Base-by-base conservation (phyloP, 257 asterid genomes). In the Gentiana dahurica region DNA sequence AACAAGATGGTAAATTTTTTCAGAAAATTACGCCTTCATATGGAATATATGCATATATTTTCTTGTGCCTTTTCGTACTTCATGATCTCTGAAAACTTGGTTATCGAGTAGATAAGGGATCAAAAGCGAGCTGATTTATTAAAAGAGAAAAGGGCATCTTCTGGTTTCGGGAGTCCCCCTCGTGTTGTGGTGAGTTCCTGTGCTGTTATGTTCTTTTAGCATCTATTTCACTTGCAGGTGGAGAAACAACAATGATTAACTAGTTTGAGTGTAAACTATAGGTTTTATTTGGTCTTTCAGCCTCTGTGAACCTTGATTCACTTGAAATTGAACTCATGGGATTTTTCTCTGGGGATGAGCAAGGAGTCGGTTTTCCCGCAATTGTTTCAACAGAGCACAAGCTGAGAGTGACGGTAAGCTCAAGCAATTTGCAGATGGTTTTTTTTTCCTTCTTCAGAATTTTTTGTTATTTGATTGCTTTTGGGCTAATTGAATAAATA, bases 271-370 rank as follows among this genome's bases (percentile, higher is more conserved):
- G 38, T 32, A 33, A 50, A 7, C 3, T 67, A 15, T 69, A 92
- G 99, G 93, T 92, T 62, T 86, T 92, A 15, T 88, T 92, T 80
- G 99, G 97, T 53, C 94, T 92, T 52, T 71, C 95, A 4, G 75
- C 76, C 43, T 52, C 71, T 38, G 94, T 77, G 39, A 71, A 88
- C 78, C 65, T 92, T 72, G 73, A 81, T 71, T 71, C 87, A 13
- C 80, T 92, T 5, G 87, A 88, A 77, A 71, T 78, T 59, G 97
- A 92, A 67, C 73, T 92, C 35, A 53, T 71, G 58, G 66, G 84
- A 34, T 64, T 83, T 75, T 67, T 92, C 64, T 74, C 87, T 34
- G 76, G 73, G 39, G 89, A 76, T 59, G 75, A 74, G 59, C 73
- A 59, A 47, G 65, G 69, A 53, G 37, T 63, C 60, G 56, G 59